Evolutionary conservation across 2,329 filamentous ascomycete species (phyloP).

Genomic region (Apiospora sp.): DNA sequence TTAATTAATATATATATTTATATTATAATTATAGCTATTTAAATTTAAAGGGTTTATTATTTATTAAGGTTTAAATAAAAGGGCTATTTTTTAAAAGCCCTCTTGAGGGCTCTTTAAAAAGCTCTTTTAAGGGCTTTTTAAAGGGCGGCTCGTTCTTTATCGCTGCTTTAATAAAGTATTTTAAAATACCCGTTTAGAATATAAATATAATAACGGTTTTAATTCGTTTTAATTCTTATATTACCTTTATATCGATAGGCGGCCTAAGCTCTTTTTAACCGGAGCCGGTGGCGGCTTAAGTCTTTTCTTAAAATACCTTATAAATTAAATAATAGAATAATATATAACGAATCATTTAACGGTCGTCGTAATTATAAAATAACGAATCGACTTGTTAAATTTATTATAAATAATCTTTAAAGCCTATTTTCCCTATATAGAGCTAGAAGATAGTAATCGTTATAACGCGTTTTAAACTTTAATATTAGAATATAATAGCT

Average conservation of each 20-base stretch:
- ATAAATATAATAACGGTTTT: no score
- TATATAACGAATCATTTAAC: neutral
- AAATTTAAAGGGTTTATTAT: neutral
- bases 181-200: no score
- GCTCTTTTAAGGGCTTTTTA: no score
- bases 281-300: no score
- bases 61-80: neutral
- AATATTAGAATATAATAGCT: neutral
- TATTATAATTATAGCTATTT: neutral
- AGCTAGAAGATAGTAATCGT: neutral
- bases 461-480: neutral
- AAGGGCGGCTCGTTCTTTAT: no score
- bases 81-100: no score
- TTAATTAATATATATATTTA: neutral
- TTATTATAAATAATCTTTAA: neutral
- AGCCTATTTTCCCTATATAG: neutral
- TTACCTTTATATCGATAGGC: no score
- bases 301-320: neutral
- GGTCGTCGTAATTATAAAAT: neutral
- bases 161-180: no score
- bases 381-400: neutral
- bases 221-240: no score
- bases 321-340: neutral
- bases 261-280: no score
- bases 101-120: no score